phyloP scores from a whole-genome alignment of 768 basidiomycete genomes.

The Hericium erinaceus region DNA sequence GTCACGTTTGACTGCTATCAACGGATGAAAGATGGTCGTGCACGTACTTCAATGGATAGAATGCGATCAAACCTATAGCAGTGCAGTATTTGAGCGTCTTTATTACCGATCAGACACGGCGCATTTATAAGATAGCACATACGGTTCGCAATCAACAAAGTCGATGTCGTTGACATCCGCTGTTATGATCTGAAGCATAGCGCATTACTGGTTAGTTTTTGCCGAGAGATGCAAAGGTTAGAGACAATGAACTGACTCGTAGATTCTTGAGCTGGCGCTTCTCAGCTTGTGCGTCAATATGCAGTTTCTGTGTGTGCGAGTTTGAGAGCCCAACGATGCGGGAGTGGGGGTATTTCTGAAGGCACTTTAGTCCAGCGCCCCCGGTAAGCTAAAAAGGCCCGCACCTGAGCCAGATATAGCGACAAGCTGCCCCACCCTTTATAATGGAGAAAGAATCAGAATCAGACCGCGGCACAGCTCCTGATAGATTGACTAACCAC shows the following conservation, averaged over 20 bases:
- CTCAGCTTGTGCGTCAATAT: constrained; percentile 46
- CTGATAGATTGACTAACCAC: constrained; percentile 30
- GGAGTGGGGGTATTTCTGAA: constrained; percentile 58
- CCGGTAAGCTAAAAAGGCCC: constrained; percentile 3
- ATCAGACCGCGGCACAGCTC: background rate
- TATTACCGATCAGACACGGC: too few relatives aligned
- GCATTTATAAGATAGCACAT: constrained; percentile 5
- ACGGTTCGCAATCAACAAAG: constrained; percentile 41
- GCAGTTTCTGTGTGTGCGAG: constrained; percentile 55
- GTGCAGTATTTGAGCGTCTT: background rate
- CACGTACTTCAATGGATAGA: constrained; percentile 52
- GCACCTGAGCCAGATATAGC: constrained; percentile 51
- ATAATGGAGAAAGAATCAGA: background rate
- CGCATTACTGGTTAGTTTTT: background rate
- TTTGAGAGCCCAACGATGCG: constrained; percentile 57
- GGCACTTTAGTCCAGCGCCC: background rate
- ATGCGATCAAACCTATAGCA: constrained; percentile 54
- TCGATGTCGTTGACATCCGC: constrained; percentile 59
- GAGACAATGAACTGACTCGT: constrained; percentile 25
- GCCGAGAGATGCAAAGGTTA: too few relatives aligned
- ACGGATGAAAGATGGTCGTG: background rate
- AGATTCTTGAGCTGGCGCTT: constrained; percentile 43
- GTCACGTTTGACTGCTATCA: too few relatives aligned
- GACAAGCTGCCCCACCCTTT: constrained; percentile 66
- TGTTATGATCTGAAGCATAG: constrained; percentile 42